A percentile compares a stretch with the other conserved stretches of the same genome.
phyloP scores from a whole-genome alignment of 2,329 filamentous ascomycete genomes.

The Aureobasidium sp. region DNA sequence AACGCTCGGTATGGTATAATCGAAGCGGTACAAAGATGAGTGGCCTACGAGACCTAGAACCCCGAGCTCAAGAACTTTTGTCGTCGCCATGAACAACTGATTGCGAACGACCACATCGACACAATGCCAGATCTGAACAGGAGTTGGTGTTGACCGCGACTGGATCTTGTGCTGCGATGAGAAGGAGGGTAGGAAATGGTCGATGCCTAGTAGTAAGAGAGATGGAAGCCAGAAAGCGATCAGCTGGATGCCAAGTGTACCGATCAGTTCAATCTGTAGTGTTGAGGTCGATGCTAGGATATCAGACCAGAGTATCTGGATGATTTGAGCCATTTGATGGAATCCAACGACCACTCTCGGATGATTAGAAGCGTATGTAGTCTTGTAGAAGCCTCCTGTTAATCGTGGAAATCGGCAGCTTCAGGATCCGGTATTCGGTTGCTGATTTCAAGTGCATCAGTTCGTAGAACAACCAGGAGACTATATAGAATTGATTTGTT shows the following conservation, averaged over 20 bases:
- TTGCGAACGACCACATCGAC: background rate
- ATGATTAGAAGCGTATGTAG: background rate
- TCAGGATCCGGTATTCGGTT: too few species aligned
- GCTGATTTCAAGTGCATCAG: too few species aligned
- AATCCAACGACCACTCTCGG: background rate
- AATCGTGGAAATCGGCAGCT: background rate
- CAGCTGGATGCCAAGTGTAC: background rate
- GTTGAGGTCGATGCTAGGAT: background rate
- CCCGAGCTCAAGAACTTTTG: background rate
- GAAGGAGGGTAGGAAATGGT: background rate
- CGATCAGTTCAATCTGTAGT: background rate
- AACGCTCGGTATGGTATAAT: background rate
- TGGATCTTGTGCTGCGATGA: conserved; percentile 10
- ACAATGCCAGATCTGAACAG: conserved; percentile 2
- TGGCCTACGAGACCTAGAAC: background rate
- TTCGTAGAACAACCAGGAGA: too few species aligned
- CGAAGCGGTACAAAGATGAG: background rate
- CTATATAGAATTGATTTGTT: too few species aligned
- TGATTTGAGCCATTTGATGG: background rate
- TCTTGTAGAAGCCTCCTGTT: background rate
- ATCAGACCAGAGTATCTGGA: background rate
- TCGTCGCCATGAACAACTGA: background rate
- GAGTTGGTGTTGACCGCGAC: background rate
- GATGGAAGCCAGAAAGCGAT: conserved; percentile 12
- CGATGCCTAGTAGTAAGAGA: background rate